Conservation (phyloP, 768 basidiomycete genomes). For the Lactarius sanguifluus region DNA sequence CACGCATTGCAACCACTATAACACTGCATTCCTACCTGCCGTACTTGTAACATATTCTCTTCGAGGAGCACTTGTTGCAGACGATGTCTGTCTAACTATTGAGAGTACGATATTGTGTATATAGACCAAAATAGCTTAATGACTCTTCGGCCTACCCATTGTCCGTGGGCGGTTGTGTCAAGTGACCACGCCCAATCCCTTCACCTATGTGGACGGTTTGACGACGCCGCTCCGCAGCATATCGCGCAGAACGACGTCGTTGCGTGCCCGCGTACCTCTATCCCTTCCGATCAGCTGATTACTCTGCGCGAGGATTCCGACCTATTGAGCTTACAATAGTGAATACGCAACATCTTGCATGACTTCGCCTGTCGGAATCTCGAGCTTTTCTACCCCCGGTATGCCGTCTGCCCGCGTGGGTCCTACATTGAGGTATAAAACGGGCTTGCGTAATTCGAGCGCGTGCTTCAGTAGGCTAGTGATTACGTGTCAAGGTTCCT, state of each 20-base stretch:
- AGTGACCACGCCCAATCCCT: constrained; percentile 32
- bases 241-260: constrained; percentile 47
- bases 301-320: background rate
- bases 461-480: constrained; percentile 74
- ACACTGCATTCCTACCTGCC: constrained; percentile 12
- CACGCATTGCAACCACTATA: constrained; percentile 17
- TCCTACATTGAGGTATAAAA: constrained; percentile 82
- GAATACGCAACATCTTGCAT: constrained; percentile 61
- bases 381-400: constrained; percentile 72
- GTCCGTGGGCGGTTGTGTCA: background rate
- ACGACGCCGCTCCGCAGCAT: constrained; percentile 63
- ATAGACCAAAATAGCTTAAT: constrained; percentile 19
- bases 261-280: constrained; percentile 47
- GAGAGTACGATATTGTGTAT: constrained; percentile 12
- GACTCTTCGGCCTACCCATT: background rate
- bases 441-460: constrained; percentile 68
- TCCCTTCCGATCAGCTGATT: background rate
- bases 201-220: constrained; percentile 44
- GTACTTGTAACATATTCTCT: constrained; percentile 21
- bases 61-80: constrained; percentile 3
- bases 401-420: constrained; percentile 82
- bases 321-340: constrained; percentile 53
- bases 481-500: constrained; percentile 32
- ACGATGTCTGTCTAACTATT: constrained; percentile 9
- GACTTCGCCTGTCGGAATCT: constrained; percentile 70